phyloP scores from a whole-genome alignment of 805 yeast species.

The Jamesozyma lodderae region DNA sequence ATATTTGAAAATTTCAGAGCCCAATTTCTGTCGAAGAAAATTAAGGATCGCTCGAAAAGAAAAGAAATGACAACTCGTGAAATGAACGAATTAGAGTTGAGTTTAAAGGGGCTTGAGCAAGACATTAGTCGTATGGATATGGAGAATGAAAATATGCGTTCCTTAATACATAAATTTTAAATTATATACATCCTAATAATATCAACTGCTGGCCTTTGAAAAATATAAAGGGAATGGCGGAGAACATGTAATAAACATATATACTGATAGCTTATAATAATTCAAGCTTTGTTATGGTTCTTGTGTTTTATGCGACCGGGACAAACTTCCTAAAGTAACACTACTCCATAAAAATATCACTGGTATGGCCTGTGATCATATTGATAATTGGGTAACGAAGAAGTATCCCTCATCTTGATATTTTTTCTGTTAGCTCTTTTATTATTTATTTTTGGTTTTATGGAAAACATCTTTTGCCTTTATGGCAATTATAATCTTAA shows the following conservation, averaged over 20 bases:
- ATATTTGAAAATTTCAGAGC: constrained; percentile 17
- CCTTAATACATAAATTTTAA: constrained; percentile 1
- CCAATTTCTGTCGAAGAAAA: constrained; percentile 16
- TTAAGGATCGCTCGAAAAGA: constrained; percentile 17
- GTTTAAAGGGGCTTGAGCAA: constrained; percentile 28
- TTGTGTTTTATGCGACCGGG: too few species aligned
- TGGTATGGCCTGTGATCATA: too few species aligned
- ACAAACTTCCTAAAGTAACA: too few species aligned
- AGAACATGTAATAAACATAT: background rate
- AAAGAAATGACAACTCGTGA: constrained; percentile 20
- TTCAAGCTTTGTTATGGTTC: background rate
- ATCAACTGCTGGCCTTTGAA: background rate
- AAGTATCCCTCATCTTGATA: too few species aligned
- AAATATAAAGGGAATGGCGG: background rate
- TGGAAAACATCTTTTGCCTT: too few species aligned
- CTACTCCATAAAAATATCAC: too few species aligned
- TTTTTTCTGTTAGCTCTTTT: too few species aligned
- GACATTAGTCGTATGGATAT: constrained; percentile 27
- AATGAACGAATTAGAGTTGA: constrained; percentile 24
- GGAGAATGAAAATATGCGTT: constrained; percentile 21
- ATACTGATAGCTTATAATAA: background rate
- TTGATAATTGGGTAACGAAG: too few species aligned
- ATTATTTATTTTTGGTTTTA: too few species aligned
- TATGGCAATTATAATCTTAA: too few species aligned
- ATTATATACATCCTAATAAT: background rate